Base-by-base conservation (phyloP, 768 basidiomycete species). In the Hemileccinum rubropunctum region DNA sequence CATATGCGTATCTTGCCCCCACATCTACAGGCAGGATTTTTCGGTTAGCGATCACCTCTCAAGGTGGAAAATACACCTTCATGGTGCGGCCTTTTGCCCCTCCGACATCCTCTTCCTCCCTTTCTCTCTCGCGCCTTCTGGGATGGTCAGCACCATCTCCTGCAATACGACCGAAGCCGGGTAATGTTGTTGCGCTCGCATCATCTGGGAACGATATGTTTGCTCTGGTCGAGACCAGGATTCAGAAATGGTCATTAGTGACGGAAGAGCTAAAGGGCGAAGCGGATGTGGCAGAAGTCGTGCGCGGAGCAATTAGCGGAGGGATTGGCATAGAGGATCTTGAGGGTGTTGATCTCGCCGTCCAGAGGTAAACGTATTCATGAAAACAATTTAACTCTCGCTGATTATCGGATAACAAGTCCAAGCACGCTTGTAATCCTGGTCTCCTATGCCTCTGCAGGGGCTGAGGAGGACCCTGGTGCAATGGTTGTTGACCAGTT, bases 1-100 rank as follows among this genome's bases (percentile, higher is more conserved):
- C 48, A 26, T 42, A 42, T 51, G 39, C 58, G 33, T 90, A 82
- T 59, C 71, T 91, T 37, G 76, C 76, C 4, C 82, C 88, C 12
- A 89, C 89, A 1, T 83, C 86, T 2, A 69, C 67, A 26, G 89
- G 89, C 14, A 76, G 73, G 27, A 70, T 90, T 38, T 86, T 85
- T 59, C 81, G 85, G 13, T 63, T 91, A 23, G 70, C 71, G 6
- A 70, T 91, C 8, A 78, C 84, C 2, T 84, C 87, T 1, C 76
- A 81, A 17, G 84, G 84, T 27, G 87, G 86, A 37, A 86, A 81
- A 65, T 76, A 83, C 42, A 81, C 83, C 38, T 62, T 89, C 14
- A 73, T 78, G 1, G 68, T 73, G 3, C 83, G 79, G 33, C 60
- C 68, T n/a, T 90, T 90, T 65, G 75, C 84, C 11, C 64, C 57